Conservation (phyloP, 73 alveolate genomes). For the Durusdinium trenchii region DNA sequence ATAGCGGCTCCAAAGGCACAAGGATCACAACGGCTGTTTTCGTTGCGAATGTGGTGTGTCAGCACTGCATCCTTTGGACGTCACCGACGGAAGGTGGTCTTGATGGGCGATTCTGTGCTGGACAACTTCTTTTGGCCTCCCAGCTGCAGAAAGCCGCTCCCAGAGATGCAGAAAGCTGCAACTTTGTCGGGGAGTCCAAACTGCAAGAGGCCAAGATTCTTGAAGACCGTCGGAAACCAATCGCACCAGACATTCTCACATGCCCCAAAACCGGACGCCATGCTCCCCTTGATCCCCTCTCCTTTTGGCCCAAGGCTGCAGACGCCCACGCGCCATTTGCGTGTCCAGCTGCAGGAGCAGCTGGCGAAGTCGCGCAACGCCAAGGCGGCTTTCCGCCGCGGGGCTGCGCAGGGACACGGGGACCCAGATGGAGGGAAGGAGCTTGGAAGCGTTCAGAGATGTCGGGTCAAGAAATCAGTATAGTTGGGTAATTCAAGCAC, state of each 20-base stretch:
- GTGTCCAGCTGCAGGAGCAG: constrained; percentile 67
- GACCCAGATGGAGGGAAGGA: too few relatives aligned
- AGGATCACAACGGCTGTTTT: too few relatives aligned
- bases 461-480: too few relatives aligned
- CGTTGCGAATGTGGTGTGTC: too few relatives aligned
- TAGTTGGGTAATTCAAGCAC: too few relatives aligned
- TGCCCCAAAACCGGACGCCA: background rate
- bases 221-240: too few relatives aligned
- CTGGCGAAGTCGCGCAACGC: constrained; percentile 56
- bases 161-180: background rate
- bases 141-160: background rate
- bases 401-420: background rate
- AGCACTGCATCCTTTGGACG: too few relatives aligned
- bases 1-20: too few relatives aligned
- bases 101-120: constrained; percentile 79
- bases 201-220: background rate
- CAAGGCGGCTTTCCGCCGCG: background rate
- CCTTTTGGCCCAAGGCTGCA: background rate
- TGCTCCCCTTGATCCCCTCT: background rate
- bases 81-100: constrained; percentile 38
- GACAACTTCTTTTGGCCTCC: constrained; percentile 74
- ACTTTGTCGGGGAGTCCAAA: background rate
- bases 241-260: background rate
- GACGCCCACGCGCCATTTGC: constrained; percentile 77
- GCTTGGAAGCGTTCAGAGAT: background rate